phyloP scores from a whole-genome alignment of 768 basidiomycete genomes.

The Hydnomerulius pinastri region DNA sequence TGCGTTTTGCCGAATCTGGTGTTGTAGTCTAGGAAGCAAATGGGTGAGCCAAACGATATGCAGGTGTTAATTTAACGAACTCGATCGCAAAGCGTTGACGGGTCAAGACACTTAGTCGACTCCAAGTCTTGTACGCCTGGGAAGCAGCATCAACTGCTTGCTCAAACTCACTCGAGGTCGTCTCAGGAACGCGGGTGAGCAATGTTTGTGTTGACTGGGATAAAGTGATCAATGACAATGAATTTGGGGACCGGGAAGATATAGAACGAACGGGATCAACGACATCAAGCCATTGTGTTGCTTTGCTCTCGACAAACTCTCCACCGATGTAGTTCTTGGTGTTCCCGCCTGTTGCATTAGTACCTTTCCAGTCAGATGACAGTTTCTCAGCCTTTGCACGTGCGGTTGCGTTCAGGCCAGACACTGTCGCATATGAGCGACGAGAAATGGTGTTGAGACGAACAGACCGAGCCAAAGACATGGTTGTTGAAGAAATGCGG shows the following conservation, averaged over 20 bases:
- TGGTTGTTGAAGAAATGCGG: slow-evolving; percentile 10
- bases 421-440: slow-evolving; percentile 47
- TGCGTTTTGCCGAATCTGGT: slow-evolving; percentile 80
- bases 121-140: slow-evolving; percentile 88
- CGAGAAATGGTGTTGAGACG: slow-evolving; percentile 17
- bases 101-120: slow-evolving; percentile 76
- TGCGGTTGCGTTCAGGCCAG: slow-evolving; percentile 56
- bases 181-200: slow-evolving; percentile 88
- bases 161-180: slow-evolving; percentile 77
- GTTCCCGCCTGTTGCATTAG: slow-evolving; percentile 78
- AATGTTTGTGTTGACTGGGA: slow-evolving; percentile 85
- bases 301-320: slow-evolving; percentile 81
- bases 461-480: slow-evolving; percentile 23
- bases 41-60: slow-evolving; percentile 4
- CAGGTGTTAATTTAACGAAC: slow-evolving; percentile 48
- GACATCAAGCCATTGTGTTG: slow-evolving; percentile 81
- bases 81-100: slow-evolving; percentile 89
- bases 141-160: slow-evolving; percentile 83
- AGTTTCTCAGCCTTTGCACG: slow-evolving; percentile 67
- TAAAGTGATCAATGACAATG: background rate
- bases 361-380: slow-evolving; percentile 82
- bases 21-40: slow-evolving; percentile 67
- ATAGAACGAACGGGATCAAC: slow-evolving; percentile 74
- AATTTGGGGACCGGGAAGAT: background rate
- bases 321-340: slow-evolving; percentile 94